Base-by-base conservation (phyloP, 129 eudicot genomes). In the Lonicera japonica region DNA sequence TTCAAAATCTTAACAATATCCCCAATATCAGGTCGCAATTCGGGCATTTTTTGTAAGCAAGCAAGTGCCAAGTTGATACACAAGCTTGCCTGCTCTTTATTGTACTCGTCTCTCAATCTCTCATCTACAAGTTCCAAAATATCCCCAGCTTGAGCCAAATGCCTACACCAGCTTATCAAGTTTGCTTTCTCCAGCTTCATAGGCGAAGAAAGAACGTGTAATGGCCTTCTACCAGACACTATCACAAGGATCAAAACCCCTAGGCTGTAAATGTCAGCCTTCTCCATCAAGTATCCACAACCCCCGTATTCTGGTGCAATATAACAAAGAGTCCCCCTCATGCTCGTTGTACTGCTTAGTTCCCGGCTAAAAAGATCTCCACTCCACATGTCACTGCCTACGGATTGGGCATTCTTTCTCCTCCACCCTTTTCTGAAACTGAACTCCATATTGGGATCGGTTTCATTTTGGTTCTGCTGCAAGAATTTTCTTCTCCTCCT, bases 171-270 rank as follows among this genome's bases (percentile, higher is more conserved):
- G 36, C 95, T 94, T 56, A 94, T 78, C 62, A 94, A 77, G 65
- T 94, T 94, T 21, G 99, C 99, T 70, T 88, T 94, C 84, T 94
- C 99, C 1, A 94, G 87, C 83, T 88, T 94, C 95, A 88, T 94
- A 2, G 99, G 99, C 0, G 99, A 94, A 40, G 88, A 71, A n/a
- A 88, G 83, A 20, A 94, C 94, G 39, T 94, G 99, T 21, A 88
- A 65, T 9, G 99, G 99, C 77, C 99, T 74, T 25, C 99, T 83
- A 11, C 99, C 99, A 0, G 99, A 94, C 16, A 94, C 75, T 21
- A 88, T 83, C 50, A 94, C 99, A 8, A 94, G 87, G 16, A 94
- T 83, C 51, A 94, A 60, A 36, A 94, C 99, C 21, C 99, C 99
- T 0, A 94, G 64, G 39, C 99, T 94, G 70, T 94, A 94, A 15